Percentiles rank a stretch among this genome's conserved stretches.
Evolutionary conservation across 192 early-diverging fungal species (phyloP).

Genomic region (Pilaira anomala): DNA sequence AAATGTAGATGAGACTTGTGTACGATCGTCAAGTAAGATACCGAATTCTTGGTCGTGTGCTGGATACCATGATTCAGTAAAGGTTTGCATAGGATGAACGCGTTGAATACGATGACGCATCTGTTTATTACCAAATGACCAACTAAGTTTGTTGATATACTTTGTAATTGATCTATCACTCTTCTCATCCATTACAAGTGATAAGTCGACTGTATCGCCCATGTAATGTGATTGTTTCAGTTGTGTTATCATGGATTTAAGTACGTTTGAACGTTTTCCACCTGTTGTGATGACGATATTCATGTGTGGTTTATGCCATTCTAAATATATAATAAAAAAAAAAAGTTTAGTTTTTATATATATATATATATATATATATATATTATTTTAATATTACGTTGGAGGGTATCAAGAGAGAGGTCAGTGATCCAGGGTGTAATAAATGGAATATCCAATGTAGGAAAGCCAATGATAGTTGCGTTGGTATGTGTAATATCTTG

Average conservation of each 20-base stretch:
- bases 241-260: conserved; percentile 47
- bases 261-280: conserved; percentile 37
- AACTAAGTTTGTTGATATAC: conserved; percentile 43
- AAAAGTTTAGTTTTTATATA: too few species aligned
- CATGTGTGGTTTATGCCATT: conserved; percentile 48
- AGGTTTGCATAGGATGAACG: conserved; percentile 46
- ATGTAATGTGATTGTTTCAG: conserved; percentile 45
- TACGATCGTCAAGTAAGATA: conserved; percentile 52
- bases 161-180: conserved; percentile 44
- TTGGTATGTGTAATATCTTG: not conserved
- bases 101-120: conserved; percentile 48
- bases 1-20: conserved; percentile 53
- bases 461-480: conserved; percentile 37
- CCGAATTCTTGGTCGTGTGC: conserved; percentile 49
- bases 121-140: conserved; percentile 45
- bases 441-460: conserved; percentile 38
- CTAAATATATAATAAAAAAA: conserved; percentile 21
- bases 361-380: too few species aligned
- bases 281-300: conserved; percentile 50
- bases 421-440: conserved; percentile 41
- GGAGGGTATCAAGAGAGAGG: conserved; percentile 38
- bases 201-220: conserved; percentile 47
- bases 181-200: conserved; percentile 51
- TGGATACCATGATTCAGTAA: conserved; percentile 60
- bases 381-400: conserved; percentile 28